Base-by-base conservation (phyloP, 805 yeast genomes). In the Myxozyma mucilagina region DNA sequence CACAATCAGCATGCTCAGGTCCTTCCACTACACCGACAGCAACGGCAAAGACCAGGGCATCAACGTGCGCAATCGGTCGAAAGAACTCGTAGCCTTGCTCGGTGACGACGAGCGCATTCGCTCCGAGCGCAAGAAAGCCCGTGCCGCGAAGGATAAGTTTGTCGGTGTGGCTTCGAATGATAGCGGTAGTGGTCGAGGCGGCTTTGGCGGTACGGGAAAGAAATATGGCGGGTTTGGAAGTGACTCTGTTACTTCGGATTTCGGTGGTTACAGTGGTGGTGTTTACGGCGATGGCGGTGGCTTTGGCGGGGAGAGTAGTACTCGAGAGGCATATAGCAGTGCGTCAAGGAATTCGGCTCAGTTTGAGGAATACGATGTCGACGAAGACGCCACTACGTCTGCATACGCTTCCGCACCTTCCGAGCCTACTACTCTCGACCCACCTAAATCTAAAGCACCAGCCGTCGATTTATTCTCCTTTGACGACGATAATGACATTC, bases 21-120 rank as follows among this genome's bases (percentile, higher is more conserved):
- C 90, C 11, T 94, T 94, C 84, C 97, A 92, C 74, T 94, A 90
- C 77, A 87, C 90, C 50, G 98, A 94, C 74, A 84, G 91, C 18
- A 89, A 90, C 73, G 97, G 97, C 36, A 84, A 91, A 67, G 99
- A 94, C 75, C 97, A 92, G 76, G 99, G 99, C 56, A 85, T 91
- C 67, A 92, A 93, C 72, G 97, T 94, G 59, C 84, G 99, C 71
- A 92, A 90, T 76, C 84, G 97, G 68, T 87, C 97, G 35, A 89
- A 90, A 74, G 86, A 85, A 65, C 79, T 94, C 64, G 78, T 85
- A 31, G 80, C 79, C 14, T 79, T 94, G 67, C 79, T 94, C 67
- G 84, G 84, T 68, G 96, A 90, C 73, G 96, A 90, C 69, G 79
- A 80, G 6, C 77, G 79, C 73, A 85, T 93, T 55, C 83, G 98